A percentile compares a stretch with the other conserved stretches of the same genome.
Evolutionary conservation across 75 land plant species (phyloP).

Genomic region (Cupressus sempervirens): DNA sequence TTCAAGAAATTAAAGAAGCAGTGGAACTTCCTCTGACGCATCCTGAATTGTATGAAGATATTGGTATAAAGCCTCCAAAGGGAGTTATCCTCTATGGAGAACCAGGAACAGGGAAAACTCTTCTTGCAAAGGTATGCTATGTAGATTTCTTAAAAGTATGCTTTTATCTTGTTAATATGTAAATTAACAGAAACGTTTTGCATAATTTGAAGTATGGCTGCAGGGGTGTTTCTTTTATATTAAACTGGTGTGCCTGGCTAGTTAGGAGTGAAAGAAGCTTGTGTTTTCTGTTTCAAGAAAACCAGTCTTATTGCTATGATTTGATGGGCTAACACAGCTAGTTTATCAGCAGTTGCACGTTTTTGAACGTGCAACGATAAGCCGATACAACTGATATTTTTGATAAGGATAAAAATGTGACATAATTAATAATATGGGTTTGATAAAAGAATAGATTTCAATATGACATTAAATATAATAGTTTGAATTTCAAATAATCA

Average conservation of each 20-base stretch:
- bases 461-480: too few relatives aligned
- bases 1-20: slow-evolving; percentile 89
- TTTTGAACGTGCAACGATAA: too few relatives aligned
- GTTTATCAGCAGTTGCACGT: too few relatives aligned
- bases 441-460: too few relatives aligned
- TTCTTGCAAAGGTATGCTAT: slow-evolving; percentile 67
- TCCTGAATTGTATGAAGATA: slow-evolving; percentile 82
- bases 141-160: background rate
- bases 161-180: background rate
- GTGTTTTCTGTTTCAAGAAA: background rate
- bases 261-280: background rate
- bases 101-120: slow-evolving; percentile 88
- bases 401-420: too few relatives aligned
- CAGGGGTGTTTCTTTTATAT: background rate
- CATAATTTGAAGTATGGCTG: background rate
- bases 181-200: too few relatives aligned
- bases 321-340: background rate
- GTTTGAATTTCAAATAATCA: too few relatives aligned
- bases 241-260: background rate
- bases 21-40: slow-evolving; percentile 88
- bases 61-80: slow-evolving; percentile 85
- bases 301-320: background rate
- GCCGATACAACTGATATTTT: too few relatives aligned
- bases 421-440: too few relatives aligned
- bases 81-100: slow-evolving; percentile 89